Evolutionary conservation across 108 stramenopile genomes (phyloP), one percentile per base, ranked within the genome.

Genomic region (Conticribra guillardii): DNA sequence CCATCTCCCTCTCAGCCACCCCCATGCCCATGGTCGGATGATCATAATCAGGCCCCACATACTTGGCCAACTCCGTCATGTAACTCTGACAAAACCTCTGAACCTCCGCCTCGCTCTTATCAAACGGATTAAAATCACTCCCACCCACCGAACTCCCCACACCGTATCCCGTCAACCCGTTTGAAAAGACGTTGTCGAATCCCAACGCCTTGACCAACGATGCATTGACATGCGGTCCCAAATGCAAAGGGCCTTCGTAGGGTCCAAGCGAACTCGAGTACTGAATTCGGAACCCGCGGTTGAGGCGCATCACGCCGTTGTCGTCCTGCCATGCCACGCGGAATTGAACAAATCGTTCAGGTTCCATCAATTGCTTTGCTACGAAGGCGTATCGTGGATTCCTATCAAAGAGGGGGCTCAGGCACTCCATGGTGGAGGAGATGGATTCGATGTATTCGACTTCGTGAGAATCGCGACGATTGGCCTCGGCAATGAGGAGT

Each of bases 21-120:
- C 97, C 97, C 71, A 89, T 94, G 17, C 97, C 98, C 86, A 98
- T 96, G 5, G 82, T 87, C 7, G 98, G 98, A 64, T 87, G 67
- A 67, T 97, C 98, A 34, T 82, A 59, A 72, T 96, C 96, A 3
- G 96, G 95, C 8, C 98, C 99, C 60, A 99, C 84, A 80, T 99
- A 98, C 71, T 97, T 97, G 56, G 90, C 79, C 37, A 99, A 67
- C 64, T 99, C 99, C 17, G 97, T 98, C 93, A 97, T 97, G 82
- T 94, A 99, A 46, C 89, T 85, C 81, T 98, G 98, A 64, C 99
- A 99, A 71, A 99, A 99, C 51, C 97, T 84, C 71, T 97, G 96
- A 37, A 98, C 87, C 77, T 99, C 99, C 5, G 91, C 84, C 66
- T 99, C 98, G 19, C 83, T 86, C 84, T 98, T 98, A 78, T 91